phyloP scores from a whole-genome alignment of 2,329 filamentous ascomycete genomes.

The Colletotrichum siamense region DNA sequence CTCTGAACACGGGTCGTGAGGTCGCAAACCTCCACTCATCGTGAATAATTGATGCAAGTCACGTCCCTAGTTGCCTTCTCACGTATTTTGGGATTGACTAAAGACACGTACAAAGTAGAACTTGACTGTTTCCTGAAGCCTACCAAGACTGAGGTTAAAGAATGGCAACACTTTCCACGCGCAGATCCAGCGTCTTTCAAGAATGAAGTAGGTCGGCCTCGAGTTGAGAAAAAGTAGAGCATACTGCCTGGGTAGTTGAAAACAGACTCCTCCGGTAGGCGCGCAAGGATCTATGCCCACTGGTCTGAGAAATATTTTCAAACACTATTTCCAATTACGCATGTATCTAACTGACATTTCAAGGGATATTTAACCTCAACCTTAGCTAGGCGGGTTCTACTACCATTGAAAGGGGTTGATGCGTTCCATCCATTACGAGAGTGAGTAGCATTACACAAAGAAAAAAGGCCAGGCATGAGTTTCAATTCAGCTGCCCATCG shows the following conservation, averaged over 20 bases:
- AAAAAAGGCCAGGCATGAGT: not conserved
- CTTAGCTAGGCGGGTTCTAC: not conserved
- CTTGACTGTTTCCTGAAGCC: accelerated
- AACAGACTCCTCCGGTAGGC: accelerated
- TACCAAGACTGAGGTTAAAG: not conserved
- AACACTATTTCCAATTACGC: not conserved
- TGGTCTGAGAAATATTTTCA: accelerated
- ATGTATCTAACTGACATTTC: not conserved
- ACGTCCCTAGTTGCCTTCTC: not conserved
- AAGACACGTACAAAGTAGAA: accelerated
- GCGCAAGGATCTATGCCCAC: not conserved
- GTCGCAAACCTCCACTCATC: not conserved
- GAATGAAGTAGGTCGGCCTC: not conserved
- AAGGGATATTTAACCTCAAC: accelerated
- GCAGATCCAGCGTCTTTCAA: accelerated
- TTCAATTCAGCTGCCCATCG: not conserved
- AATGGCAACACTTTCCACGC: accelerated
- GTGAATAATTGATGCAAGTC: not conserved
- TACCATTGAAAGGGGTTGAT: accelerated
- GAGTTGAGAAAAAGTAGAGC: not conserved
- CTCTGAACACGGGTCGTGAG: not conserved
- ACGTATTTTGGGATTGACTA: not conserved
- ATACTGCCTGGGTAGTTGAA: not conserved
- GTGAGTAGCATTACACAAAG: not conserved
- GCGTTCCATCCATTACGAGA: not conserved